A percentile compares a stretch with the other conserved stretches of the same genome.
Conservation (phyloP, 768 basidiomycete genomes). For the Lepiota brunneoincarnata region DNA sequence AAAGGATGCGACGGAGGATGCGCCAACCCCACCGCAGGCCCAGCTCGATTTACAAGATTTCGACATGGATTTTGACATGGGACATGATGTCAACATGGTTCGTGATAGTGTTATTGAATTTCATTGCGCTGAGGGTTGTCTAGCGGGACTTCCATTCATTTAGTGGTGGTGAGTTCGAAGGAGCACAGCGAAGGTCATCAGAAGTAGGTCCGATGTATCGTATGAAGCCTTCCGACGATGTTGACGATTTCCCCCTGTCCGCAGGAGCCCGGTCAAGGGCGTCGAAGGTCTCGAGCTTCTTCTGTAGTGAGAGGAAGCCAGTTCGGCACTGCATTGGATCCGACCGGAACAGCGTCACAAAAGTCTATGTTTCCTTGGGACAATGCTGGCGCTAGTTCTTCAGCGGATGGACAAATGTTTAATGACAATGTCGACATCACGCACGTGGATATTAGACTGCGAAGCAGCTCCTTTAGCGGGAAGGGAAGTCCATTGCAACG, state of each 20-base stretch:
- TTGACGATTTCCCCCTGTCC: background rate
- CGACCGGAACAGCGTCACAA: slow-evolving; percentile 50
- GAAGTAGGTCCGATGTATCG: slow-evolving; percentile 29
- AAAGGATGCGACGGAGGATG: background rate
- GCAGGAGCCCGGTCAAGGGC: slow-evolving; percentile 88
- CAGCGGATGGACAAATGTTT: slow-evolving; percentile 47
- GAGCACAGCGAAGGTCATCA: slow-evolving; percentile 14
- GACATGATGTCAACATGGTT: slow-evolving; percentile 4
- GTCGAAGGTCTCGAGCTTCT: slow-evolving; percentile 58
- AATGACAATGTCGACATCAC: slow-evolving; percentile 39
- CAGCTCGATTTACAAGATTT: background rate
- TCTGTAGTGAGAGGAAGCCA: slow-evolving; percentile 46
- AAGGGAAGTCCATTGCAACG: slow-evolving; percentile 55
- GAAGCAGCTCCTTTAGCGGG: slow-evolving; percentile 53
- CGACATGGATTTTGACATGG: background rate
- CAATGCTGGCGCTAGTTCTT: slow-evolving; percentile 66
- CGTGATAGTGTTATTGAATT: background rate
- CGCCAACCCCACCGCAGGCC: background rate
- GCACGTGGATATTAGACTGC: slow-evolving; percentile 42
- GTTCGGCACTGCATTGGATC: slow-evolving; percentile 42
- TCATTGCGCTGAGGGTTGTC: background rate
- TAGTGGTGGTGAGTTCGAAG: background rate
- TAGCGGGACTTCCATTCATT: background rate
- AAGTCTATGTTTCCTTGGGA: slow-evolving; percentile 82
- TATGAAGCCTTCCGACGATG: background rate